These are phyloP conservation scores for Paramecium biaurelia DNA, from an alignment of 73 alveolate genomes.

Conservation along the genomic window DNA sequence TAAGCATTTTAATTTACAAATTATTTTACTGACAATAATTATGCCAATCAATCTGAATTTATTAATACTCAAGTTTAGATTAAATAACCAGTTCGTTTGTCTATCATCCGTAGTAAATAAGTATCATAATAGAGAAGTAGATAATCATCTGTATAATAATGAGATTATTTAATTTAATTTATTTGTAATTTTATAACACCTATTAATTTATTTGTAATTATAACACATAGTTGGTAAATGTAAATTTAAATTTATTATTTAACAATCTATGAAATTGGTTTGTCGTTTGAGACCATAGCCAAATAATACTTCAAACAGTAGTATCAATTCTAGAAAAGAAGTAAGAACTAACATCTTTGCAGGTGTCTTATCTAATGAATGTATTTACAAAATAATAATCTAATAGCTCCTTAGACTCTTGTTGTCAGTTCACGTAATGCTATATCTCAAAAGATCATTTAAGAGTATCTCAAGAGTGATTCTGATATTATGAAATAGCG, in stretches of 20 bases:
- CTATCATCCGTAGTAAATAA: neutral
- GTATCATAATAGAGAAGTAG: neutral
- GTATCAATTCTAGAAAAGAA: neutral
- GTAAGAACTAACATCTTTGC: constrained; percentile 9
- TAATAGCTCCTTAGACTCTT: neutral
- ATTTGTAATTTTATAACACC: neutral
- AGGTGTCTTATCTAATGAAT: neutral
- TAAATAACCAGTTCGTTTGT: neutral
- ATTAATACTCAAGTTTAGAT: neutral
- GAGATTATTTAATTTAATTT: neutral
- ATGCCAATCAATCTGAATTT: neutral
- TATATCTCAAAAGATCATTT: neutral
- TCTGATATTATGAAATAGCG: neutral
- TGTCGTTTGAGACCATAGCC: constrained; percentile 46
- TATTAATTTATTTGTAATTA: neutral
- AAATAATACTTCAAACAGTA: neutral
- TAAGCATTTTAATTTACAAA: neutral
- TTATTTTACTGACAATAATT: neutral
- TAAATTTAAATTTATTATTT: neutral
- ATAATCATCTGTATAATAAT: neutral
- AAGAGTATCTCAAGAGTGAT: constrained; percentile 30
- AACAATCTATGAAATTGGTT: neutral
- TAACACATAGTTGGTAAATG: neutral
- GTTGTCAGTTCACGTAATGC: constrained; percentile 18
- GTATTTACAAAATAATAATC: neutral